Base-by-base conservation (phyloP, 2,329 filamentous ascomycete species). In the Ilyonectria destructans region DNA sequence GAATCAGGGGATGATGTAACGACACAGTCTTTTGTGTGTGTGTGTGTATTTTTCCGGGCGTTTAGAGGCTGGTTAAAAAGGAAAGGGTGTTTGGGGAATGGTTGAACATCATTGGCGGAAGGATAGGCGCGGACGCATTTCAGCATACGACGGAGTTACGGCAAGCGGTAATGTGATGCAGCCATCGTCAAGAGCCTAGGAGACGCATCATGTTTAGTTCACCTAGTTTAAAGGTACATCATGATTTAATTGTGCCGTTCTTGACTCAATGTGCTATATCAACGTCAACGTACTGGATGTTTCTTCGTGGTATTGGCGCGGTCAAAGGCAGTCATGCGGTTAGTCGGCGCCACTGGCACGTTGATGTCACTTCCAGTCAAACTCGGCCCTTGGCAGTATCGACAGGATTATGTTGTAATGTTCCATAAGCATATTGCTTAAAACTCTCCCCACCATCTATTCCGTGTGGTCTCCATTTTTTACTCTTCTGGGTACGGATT, bases 381-480 rank as follows among this genome's bases (percentile, higher is more conserved):
- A 23, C 21, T 4, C 21, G 21, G 4, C 21, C 21, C 21, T 23
- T 4, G 4, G 21, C 21, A 23, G 21, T 23, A 23, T 23, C 21
- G 4, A 23, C 21, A 4, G 4, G 21, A 23, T 23, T 23, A 4
- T 23, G 21, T 23, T 23, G 21, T 23, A 23, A 4, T 23, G 21
- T 4, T 23, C 21, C 21, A 23, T 23, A 23, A 23, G 2, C 21
- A 23, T 23, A 23, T 23, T 23, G 4, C 21, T 23, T 23, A 23
- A 23, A 23, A 77, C 68, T 80, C 79, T 52, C 79, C 79, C 75
- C 77, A 82, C 75, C 77, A 81, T 68, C 77, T 82, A 26, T 79
- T 76, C 54, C 83, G 77, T 12, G 77, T 77, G 46, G 65, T 71
- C 60, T 86, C 83, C 83, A 85, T 84, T 62, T 74, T 74, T 13